Evolutionary conservation across 345 rosid species (phyloP).

Genomic region (Psidium guajava): DNA sequence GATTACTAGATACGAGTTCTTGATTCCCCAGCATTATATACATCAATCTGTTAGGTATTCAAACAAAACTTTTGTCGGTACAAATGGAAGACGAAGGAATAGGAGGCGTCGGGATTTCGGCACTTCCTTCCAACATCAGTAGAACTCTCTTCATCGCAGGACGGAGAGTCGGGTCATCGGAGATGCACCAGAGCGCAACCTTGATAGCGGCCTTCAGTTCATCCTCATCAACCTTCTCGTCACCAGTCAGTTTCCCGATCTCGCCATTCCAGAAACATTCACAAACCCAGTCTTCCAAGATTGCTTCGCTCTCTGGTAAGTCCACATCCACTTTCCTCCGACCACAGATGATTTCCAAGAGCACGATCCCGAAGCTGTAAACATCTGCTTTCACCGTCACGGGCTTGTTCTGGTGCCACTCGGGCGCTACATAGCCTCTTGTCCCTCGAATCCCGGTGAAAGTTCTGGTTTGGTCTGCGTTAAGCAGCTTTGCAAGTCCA

Average conservation of each 20-base stretch:
- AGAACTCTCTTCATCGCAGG: slow-evolving; percentile 6
- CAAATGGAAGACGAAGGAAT: background rate
- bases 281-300: slow-evolving; percentile 14
- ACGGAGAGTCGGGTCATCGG: slow-evolving; percentile 7
- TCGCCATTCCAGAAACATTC: slow-evolving; percentile 2
- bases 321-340: background rate
- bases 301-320: background rate
- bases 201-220: slow-evolving; percentile 2
- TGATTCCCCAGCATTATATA: background rate
- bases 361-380: slow-evolving; percentile 20
- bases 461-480: slow-evolving; percentile 14
- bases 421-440: slow-evolving; percentile 16
- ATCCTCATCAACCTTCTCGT: slow-evolving; percentile 7
- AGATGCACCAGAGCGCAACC: slow-evolving; percentile 13
- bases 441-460: slow-evolving; percentile 12
- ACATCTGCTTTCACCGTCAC: slow-evolving; percentile 17
- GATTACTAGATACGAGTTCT: background rate
- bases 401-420: slow-evolving; percentile 16
- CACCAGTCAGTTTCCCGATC: background rate
- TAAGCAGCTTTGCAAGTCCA: slow-evolving; percentile 8
- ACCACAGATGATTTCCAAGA: slow-evolving; percentile 13
- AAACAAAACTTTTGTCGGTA: background rate
- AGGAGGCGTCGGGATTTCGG: slow-evolving; percentile 1
- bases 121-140: slow-evolving; percentile 8
- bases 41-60: background rate